Percentiles rank a stretch among this genome's conserved stretches.
These are phyloP conservation scores for Globisporangium iwayamae DNA, from an alignment of 352 stramenopile genomes.

Conservation along the genomic window DNA sequence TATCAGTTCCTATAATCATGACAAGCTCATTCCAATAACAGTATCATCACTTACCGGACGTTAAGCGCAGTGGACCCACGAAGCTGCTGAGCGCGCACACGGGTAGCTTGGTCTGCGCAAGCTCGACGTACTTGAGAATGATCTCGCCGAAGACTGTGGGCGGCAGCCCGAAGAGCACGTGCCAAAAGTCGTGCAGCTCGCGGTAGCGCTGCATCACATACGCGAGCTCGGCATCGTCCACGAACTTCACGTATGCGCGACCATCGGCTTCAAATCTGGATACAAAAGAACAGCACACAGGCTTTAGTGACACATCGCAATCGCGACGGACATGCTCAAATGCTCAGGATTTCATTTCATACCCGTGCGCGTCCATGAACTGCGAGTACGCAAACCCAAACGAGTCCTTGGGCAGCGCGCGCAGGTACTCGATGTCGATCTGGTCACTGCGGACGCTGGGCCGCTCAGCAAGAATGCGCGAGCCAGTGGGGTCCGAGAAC, in stretches of 20 bases:
- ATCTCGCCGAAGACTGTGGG: conserved; percentile 95
- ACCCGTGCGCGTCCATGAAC: conserved; percentile 90
- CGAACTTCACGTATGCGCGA: conserved; percentile 78
- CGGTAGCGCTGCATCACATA: conserved; percentile 96
- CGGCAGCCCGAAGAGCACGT: conserved; percentile 93
- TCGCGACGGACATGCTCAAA: not conserved
- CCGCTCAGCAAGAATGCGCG: conserved; percentile 86
- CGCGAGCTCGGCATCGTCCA: conserved; percentile 92
- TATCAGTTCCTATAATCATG: not conserved
- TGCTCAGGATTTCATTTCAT: not conserved
- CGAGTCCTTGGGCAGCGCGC: conserved; percentile 59
- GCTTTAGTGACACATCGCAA: not conserved
- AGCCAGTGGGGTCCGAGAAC: conserved; percentile 79
- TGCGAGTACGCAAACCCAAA: conserved; percentile 90
- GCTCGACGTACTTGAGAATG: conserved; percentile 96
- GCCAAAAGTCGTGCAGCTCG: conserved; percentile 96
- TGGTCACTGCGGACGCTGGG: conserved; percentile 73
- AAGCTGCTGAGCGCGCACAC: conserved; percentile 92
- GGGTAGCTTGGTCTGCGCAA: conserved; percentile 94
- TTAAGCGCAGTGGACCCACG: conserved; percentile 84
- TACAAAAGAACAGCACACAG: not conserved
- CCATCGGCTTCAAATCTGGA: conserved; percentile 89
- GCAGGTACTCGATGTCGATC: conserved; percentile 73
- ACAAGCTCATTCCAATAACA: not conserved
- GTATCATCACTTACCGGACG: conserved; percentile 26